phyloP scores from a whole-genome alignment of 495 filamentous ascomycete genomes.

The Collariella sp. region DNA sequence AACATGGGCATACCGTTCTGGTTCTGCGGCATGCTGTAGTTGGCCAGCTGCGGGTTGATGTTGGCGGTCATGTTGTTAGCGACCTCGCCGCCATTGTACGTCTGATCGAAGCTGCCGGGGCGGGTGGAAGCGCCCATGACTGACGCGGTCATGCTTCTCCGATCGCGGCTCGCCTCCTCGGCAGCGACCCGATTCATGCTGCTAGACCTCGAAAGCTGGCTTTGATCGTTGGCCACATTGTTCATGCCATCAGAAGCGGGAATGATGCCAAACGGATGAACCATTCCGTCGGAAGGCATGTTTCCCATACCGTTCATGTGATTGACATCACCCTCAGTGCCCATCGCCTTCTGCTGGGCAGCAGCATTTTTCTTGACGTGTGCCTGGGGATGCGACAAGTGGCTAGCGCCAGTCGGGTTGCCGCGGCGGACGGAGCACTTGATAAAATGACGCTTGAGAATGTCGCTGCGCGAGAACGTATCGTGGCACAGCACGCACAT shows the following conservation, averaged over 20 bases:
- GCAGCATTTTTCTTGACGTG: conserved; percentile 68
- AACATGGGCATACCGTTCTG: conserved; percentile 47
- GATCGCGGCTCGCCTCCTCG: conserved; percentile 42
- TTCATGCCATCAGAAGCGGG: conserved; percentile 38
- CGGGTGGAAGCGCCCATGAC: conserved; percentile 33
- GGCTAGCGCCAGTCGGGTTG: conserved; percentile 84
- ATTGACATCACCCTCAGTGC: conserved; percentile 39
- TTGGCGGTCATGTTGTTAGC: conserved; percentile 44
- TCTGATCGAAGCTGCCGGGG: conserved; percentile 36
- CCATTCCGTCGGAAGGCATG: conserved; percentile 43
- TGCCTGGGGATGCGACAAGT: conserved; percentile 83
- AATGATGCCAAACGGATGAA: conserved; percentile 42
- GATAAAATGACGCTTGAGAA: conserved; percentile 95
- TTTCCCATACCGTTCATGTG: conserved; percentile 46
- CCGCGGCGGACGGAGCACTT: conserved; percentile 94
- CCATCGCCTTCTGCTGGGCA: conserved; percentile 48
- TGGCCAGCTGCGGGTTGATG: conserved; percentile 49
- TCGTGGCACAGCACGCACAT: conserved; percentile 95
- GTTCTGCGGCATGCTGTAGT: conserved; percentile 45
- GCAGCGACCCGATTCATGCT: conserved; percentile 42
- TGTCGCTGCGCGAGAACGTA: conserved; percentile 97
- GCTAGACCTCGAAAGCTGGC: conserved; percentile 50
- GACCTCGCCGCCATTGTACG: conserved; percentile 44
- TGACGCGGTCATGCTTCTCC: conserved; percentile 44
- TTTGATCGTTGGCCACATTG: conserved; percentile 45